phyloP scores from a whole-genome alignment of 495 filamentous ascomycete genomes.

The Xylaria acuta region DNA sequence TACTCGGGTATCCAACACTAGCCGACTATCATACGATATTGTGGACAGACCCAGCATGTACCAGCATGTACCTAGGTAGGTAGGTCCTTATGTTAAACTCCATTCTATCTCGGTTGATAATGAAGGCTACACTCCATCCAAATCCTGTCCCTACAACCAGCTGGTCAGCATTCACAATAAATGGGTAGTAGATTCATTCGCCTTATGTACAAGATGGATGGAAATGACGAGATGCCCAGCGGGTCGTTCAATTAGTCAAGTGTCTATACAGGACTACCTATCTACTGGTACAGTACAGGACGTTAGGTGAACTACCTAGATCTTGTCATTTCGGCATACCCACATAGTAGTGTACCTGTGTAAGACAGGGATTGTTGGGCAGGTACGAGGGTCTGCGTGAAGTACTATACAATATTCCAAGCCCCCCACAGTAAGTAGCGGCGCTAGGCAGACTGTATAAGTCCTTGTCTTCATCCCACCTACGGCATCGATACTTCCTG shows the following conservation, averaged over 20 bases:
- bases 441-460: not conserved
- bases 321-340: not conserved
- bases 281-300: too few species aligned
- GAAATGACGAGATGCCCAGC: not conserved
- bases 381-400: not conserved
- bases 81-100: not conserved
- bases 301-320: not conserved
- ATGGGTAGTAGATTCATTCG: not conserved
- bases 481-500: not conserved
- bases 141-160: not conserved
- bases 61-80: not conserved
- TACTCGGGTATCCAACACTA: slow-evolving; percentile 11
- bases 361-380: slow-evolving; percentile 7
- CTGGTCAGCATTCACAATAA: not conserved
- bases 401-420: not conserved
- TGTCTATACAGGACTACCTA: too few species aligned
- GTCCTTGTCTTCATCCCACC: not conserved
- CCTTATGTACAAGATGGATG: not conserved
- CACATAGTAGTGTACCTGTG: not conserved
- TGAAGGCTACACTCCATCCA: not conserved
- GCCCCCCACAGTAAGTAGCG: not conserved
- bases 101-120: not conserved
- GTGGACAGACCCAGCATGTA: not conserved
- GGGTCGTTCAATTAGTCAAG: not conserved
- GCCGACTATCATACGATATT: slow-evolving; percentile 10